Evolutionary conservation across 1,284 basidiomycete species (phyloP), one percentile per base, ranked within the genome.

Genomic region (Xerocomus amazonicus): DNA sequence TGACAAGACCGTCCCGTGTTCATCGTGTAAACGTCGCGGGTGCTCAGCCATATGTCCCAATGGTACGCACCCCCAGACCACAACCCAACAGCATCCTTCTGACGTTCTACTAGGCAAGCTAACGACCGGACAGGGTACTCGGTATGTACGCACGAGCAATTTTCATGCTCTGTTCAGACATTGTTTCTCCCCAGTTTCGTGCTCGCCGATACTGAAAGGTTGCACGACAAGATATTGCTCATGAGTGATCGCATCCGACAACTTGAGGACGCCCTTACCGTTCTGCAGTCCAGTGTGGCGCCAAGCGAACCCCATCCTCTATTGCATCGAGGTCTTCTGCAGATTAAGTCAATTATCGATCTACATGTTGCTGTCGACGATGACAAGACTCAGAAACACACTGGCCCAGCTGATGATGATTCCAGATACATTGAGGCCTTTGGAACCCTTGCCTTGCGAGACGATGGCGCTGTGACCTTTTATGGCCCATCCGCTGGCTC

Each of bases 41-140:
- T 88, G 86, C 60, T 79, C 83, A 3, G 79, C 81, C 10, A 86
- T 88, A 52, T 89, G 87, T 67, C 85, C 86, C 2, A 86, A 87
- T 58, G 86, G 84, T 65, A 64, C 48, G 59, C 58, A 13, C 55
- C 34, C 45, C 50, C 16, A 31, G 23, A 47, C 17, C 28, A 14
- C 19, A 31, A 12, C 26, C 23, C n/a, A 47, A 34, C 28, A 27
- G 10, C 27, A 9, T 38, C 23, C 40, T 45, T 31, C 16, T 55
- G 31, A 17, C 16, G 6, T 39, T 34, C 2, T 34, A 4, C 16
- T 33, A 73, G 70, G 70, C 16, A 81, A 78, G 58, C 71, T 84
- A 37, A 77, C 80, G 9, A 84, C 83, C 7, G 85, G 85, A 13
- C 81, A 87, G 60, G 86, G 85, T n/a, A 88, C 85, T 41, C 75